Evolutionary conservation across 306 rosid species (phyloP), one percentile per base, ranked within the genome.

Genomic region (Inga oerstediana): DNA sequence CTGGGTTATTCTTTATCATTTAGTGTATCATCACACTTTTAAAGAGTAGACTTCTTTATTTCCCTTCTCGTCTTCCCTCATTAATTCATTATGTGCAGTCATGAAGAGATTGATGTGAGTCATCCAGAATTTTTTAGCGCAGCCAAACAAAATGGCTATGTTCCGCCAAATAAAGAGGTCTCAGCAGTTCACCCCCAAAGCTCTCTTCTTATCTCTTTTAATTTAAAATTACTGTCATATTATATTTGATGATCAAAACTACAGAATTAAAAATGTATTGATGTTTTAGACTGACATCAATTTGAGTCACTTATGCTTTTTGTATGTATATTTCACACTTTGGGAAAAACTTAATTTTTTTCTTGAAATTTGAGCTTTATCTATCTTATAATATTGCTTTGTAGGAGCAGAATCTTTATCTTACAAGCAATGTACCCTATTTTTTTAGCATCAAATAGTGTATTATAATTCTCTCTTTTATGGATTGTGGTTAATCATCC

Each of bases 61-160:
- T 56, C 34, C 17, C 4, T 11, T 74, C 35, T 24, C 56, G 44
- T 44, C 75, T 61, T 19, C 35, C n/a, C 76, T 52, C 32, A 79
- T 72, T 48, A 79, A 82, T 67, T 87, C 78, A 46, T 82, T 83
- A 37, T 71, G 56, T 87, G 93, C 91, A 93, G 99, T 87, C 99
- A 96, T 93, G 97, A 96, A 93, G 99, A 96, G 89, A 88, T 90
- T 39, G 99, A 96, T 39, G 98, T 93, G 85, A 96, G 97, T 88
- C 98, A 96, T 92, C 99, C 97, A 41, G 99, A 96, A 43, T 93
- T 96, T 89, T 93, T 90, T 85, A 87, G 94, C 84, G 81, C 93
- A 14, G 99, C 97, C 79, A 96, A 91, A 88, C 93, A 19, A 13
- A 93, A 91, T 27, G 93, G 94, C 72, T 96, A 96, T 69, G 87